These are phyloP conservation scores for Irpex sp. DNA, from an alignment of 1,284 basidiomycete species.

Conservation along the genomic window DNA sequence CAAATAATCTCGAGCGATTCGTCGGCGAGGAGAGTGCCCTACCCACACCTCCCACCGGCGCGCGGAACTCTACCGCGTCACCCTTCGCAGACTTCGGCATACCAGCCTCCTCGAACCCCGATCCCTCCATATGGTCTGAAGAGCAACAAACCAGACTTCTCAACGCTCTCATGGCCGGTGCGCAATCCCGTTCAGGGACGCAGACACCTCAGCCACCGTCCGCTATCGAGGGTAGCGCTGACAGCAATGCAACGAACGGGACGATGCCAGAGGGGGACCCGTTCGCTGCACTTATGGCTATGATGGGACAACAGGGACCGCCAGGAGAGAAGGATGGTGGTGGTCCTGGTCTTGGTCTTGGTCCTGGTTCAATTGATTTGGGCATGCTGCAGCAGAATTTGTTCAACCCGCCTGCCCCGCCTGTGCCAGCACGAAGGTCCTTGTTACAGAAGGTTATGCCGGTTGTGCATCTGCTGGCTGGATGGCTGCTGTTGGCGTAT, in stretches of 20 bases:
- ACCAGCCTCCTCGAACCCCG: slow-evolving; percentile 22
- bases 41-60: slow-evolving; percentile 36
- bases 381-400: slow-evolving; percentile 13
- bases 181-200: slow-evolving; percentile 9
- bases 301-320: slow-evolving; percentile 17
- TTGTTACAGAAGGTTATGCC: slow-evolving; percentile 58
- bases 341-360: neutral
- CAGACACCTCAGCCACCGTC: slow-evolving; percentile 9
- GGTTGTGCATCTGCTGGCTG: slow-evolving; percentile 55
- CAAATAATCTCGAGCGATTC: slow-evolving; percentile 40
- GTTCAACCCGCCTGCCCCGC: slow-evolving; percentile 13
- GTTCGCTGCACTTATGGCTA: slow-evolving; percentile 30
- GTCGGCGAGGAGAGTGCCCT: slow-evolving; percentile 57
- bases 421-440: slow-evolving; percentile 34
- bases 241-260: neutral
- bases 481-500: slow-evolving; percentile 62
- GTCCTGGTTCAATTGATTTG: slow-evolving; percentile 7
- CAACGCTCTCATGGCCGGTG: slow-evolving; percentile 52
- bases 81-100: slow-evolving; percentile 12
- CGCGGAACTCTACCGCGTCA: slow-evolving; percentile 21
- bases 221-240: neutral
- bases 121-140: slow-evolving; percentile 57
- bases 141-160: slow-evolving; percentile 66
- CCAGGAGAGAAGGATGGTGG: slow-evolving; percentile 7
- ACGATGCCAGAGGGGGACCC: slow-evolving; percentile 23